Conservation (phyloP, 129 eudicot species). For the Scalesia atractyloides region DNA sequence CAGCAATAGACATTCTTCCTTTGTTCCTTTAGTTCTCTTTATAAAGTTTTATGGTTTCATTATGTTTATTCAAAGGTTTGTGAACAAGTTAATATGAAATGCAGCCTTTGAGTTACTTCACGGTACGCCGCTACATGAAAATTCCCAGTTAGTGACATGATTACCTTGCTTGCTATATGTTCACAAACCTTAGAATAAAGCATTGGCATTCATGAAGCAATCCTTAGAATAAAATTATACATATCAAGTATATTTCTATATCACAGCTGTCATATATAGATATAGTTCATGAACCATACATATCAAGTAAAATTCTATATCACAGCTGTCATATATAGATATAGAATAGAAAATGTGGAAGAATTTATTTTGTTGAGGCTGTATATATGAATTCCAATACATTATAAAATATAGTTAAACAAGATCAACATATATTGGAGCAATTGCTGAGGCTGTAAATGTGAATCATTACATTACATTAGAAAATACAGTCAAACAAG, state of each 20-base stretch:
- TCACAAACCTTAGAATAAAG: not conserved
- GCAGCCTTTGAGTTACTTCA: not conserved
- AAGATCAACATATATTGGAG: too few species aligned
- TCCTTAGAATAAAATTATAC: not conserved
- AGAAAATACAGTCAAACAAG: not conserved
- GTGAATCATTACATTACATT: not conserved
- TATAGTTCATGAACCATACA: not conserved
- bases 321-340: not conserved
- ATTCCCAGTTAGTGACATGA: too few species aligned
- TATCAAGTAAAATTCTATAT: not conserved
- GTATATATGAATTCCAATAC: too few species aligned
- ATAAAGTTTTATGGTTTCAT: too few species aligned
- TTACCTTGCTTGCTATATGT: not conserved
- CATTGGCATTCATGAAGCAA: not conserved
- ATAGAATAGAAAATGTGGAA: not conserved
- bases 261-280: not conserved
- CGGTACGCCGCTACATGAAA: too few species aligned
- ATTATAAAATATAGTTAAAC: too few species aligned
- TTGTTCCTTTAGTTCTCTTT: not conserved
- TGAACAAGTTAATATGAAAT: not conserved
- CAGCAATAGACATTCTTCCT: not conserved
- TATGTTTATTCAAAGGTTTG: not conserved
- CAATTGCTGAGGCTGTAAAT: slow-evolving; percentile 9
- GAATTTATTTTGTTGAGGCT: not conserved
- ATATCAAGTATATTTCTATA: not conserved